phyloP scores from a whole-genome alignment of 2,329 filamentous ascomycete species.

The Alternaria gaisen region DNA sequence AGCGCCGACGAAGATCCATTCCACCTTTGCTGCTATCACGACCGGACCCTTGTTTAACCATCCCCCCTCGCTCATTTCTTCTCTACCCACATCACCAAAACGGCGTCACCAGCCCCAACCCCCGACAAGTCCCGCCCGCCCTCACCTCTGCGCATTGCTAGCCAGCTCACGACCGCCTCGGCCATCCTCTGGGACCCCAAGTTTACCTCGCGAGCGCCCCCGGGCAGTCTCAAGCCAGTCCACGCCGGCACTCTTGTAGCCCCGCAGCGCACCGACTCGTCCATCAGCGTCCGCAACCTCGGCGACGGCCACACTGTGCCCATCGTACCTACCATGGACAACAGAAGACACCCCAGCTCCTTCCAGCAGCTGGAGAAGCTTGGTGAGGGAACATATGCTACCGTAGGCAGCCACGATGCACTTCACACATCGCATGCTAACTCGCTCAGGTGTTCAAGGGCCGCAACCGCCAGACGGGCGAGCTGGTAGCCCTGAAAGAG shows the following conservation, averaged over 20 bases:
- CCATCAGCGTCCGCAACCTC: conserved; percentile 59
- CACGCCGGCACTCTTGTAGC: conserved; percentile 60
- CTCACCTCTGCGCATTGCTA: conserved; percentile 53
- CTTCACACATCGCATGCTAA: conserved; percentile 23
- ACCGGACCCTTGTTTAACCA: conserved; percentile 14
- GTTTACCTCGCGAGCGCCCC: conserved; percentile 57
- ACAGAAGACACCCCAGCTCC: conserved; percentile 89
- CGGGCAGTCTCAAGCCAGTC: conserved; percentile 56
- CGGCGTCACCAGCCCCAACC: conserved; percentile 26
- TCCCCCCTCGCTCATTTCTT: background rate
- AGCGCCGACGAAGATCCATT: conserved; percentile 19
- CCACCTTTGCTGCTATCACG: conserved; percentile 14
- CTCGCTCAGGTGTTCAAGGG: conserved; percentile 91
- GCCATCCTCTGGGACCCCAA: conserved; percentile 61
- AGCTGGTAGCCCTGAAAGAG: conserved; percentile 96
- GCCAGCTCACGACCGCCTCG: conserved; percentile 59
- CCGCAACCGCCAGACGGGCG: conserved; percentile 94
- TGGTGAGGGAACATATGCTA: conserved; percentile 98
- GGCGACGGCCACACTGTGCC: conserved; percentile 53
- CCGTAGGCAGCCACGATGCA: conserved; percentile 65
- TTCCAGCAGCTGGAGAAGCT: conserved; percentile 99
- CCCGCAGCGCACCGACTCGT: conserved; percentile 59
- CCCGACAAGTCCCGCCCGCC: conserved; percentile 11
- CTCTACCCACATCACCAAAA: conserved; percentile 13
- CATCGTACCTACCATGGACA: conserved; percentile 73